Evolutionary conservation across 2,329 filamentous ascomycete species (phyloP).

Genomic region (Alternaria infectoria): DNA sequence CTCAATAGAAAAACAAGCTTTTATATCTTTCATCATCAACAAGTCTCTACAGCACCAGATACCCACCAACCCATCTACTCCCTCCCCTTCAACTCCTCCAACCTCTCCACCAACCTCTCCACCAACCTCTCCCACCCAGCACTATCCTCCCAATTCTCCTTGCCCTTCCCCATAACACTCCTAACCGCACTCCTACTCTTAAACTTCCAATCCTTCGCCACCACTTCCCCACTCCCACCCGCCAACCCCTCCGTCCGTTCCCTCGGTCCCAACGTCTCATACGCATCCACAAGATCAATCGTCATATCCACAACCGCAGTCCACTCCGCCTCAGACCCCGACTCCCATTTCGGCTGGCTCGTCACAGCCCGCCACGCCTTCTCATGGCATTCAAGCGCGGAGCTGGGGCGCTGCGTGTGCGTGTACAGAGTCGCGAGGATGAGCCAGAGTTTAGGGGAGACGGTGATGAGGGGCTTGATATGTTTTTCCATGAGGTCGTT

Average conservation of each 20-base stretch:
- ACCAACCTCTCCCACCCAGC: slow-evolving; percentile 69
- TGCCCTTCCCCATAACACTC: slow-evolving; percentile 82
- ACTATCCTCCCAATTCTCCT: slow-evolving; percentile 81
- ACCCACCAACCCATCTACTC: slow-evolving; percentile 11
- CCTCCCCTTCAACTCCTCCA: slow-evolving; percentile 52
- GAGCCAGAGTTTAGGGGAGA: slow-evolving; percentile 76
- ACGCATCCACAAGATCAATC: slow-evolving; percentile 78
- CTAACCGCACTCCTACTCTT: slow-evolving; percentile 86
- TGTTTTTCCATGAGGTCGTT: slow-evolving; percentile 75
- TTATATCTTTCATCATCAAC: neutral
- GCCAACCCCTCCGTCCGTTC: slow-evolving; percentile 60
- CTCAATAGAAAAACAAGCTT: neutral
- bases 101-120: slow-evolving; percentile 53
- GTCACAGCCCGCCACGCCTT: slow-evolving; percentile 83
- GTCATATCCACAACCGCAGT: slow-evolving; percentile 77
- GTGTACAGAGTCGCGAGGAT: slow-evolving; percentile 73
- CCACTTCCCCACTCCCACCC: slow-evolving; percentile 60
- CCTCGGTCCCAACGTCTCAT: slow-evolving; percentile 71
- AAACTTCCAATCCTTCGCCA: slow-evolving; percentile 83
- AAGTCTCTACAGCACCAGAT: neutral
- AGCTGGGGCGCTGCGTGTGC: slow-evolving; percentile 73
- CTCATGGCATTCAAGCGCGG: slow-evolving; percentile 83
- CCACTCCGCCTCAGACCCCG: slow-evolving; percentile 70
- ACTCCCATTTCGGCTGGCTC: slow-evolving; percentile 60
- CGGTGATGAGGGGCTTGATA: slow-evolving; percentile 83